phyloP scores from a whole-genome alignment of 345 rosid species.

The Alliaria petiolata region DNA sequence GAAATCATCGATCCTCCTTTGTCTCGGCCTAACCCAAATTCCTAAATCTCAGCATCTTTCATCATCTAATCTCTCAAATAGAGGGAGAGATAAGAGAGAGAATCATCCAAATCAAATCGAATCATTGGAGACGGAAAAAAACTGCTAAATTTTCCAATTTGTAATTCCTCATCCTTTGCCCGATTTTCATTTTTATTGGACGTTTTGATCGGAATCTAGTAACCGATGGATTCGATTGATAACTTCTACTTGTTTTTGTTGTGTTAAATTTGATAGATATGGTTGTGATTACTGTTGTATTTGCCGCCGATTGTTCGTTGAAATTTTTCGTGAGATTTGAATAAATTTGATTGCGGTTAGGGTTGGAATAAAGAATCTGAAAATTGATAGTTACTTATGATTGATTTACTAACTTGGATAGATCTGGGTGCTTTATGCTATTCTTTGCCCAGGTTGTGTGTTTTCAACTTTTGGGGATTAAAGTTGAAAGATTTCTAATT shows the following conservation, averaged over 20 bases:
- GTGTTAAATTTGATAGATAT: not conserved
- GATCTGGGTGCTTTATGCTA: not conserved
- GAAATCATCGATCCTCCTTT: constrained; percentile 29
- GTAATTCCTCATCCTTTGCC: constrained; percentile 34
- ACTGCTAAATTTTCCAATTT: constrained; percentile 20
- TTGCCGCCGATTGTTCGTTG: not conserved
- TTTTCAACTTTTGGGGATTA: not conserved
- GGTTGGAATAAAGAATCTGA: constrained; percentile 14
- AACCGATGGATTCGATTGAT: constrained; percentile 4
- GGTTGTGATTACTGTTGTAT: not conserved
- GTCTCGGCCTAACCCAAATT: constrained; percentile 25
- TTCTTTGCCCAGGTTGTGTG: not conserved
- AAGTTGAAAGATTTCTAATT: not conserved
- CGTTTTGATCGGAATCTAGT: constrained; percentile 5
- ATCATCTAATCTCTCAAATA: constrained; percentile 33
- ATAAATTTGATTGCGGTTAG: constrained; percentile 7
- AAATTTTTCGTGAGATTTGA: constrained; percentile 8
- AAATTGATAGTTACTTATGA: not conserved
- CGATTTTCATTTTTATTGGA: not conserved
- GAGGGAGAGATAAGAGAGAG: too few relatives aligned
- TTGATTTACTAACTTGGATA: not conserved
- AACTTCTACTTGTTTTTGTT: too few relatives aligned
- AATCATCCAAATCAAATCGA: constrained; percentile 22
- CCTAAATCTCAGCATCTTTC: constrained; percentile 32
- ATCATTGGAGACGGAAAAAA: constrained; percentile 12